phyloP scores from a whole-genome alignment of 2,329 filamentous ascomycete species.

The Metarhizium brunneum region DNA sequence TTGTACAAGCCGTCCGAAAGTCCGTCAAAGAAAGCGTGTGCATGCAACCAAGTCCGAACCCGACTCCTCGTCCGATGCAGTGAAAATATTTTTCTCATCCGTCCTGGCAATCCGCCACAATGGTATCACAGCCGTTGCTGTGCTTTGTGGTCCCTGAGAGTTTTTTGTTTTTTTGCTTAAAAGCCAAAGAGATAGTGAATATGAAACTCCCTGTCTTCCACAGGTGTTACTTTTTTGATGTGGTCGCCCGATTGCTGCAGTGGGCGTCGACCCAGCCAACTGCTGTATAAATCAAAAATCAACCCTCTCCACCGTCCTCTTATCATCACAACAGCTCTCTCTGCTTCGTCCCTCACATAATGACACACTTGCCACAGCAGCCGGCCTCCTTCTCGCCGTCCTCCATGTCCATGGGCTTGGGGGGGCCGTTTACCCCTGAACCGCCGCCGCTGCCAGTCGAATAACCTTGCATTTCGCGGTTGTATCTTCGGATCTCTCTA shows the following conservation, averaged over 20 bases:
- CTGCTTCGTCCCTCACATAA: slow-evolving; percentile 56
- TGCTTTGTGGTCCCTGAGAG: slow-evolving; percentile 1
- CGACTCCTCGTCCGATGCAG: slow-evolving; percentile 31
- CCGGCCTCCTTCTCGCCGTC: slow-evolving; percentile 59
- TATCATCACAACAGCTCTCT: neutral
- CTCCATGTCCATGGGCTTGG: slow-evolving; percentile 71
- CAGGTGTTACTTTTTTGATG: neutral
- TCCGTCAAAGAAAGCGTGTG: slow-evolving; percentile 6
- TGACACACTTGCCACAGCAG: slow-evolving; percentile 78
- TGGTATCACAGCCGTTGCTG: slow-evolving; percentile 4
- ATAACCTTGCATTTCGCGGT: slow-evolving; percentile 94
- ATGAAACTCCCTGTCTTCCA: neutral
- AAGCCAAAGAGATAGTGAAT: neutral
- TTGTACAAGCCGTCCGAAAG: slow-evolving; percentile 5
- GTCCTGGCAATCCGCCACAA: slow-evolving; percentile 5
- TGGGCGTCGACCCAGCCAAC: neutral
- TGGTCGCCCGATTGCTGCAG: neutral
- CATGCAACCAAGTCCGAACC: slow-evolving; percentile 24
- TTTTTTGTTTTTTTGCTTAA: neutral
- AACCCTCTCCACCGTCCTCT: neutral
- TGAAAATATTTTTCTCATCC: slow-evolving; percentile 15
- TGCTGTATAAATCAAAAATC: neutral
- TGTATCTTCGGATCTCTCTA: slow-evolving; percentile 93
- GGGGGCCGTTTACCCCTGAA: slow-evolving; percentile 50
- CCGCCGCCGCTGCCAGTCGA: slow-evolving; percentile 59